phyloP scores from a whole-genome alignment of 202 grass and related monocot species.

The Musa balbisiana region DNA sequence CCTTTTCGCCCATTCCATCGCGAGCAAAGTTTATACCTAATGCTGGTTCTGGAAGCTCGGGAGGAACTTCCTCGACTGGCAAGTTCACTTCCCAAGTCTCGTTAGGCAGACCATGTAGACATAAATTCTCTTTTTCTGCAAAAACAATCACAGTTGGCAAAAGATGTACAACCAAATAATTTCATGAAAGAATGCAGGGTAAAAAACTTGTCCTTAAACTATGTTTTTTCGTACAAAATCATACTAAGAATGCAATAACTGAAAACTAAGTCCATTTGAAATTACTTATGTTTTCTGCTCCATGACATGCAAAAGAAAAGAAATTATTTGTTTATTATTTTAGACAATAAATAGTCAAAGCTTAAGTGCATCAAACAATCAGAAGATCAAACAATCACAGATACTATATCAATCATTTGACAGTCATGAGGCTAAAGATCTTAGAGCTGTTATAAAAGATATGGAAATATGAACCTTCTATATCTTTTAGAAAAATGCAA shows the following conservation, averaged over 20 bases:
- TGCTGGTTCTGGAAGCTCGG: slow-evolving; percentile 92
- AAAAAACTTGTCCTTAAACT: background rate
- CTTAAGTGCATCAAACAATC: background rate
- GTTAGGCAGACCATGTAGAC: slow-evolving; percentile 84
- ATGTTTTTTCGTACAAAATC: background rate
- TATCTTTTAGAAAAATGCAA: background rate
- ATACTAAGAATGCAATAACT: background rate
- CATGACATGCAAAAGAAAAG: background rate
- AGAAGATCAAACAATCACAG: background rate
- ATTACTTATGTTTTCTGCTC: background rate
- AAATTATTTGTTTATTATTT: background rate
- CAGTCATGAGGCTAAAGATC: background rate
- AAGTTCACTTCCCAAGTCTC: slow-evolving; percentile 95
- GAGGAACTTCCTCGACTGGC: slow-evolving; percentile 90
- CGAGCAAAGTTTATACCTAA: slow-evolving; percentile 97
- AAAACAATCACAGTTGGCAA: slow-evolving; percentile 14
- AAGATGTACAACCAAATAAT: background rate
- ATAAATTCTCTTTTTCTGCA: slow-evolving; percentile 94
- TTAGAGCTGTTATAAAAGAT: background rate
- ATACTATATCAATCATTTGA: background rate
- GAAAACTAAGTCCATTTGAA: background rate
- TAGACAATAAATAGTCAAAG: background rate
- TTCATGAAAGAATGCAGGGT: background rate
- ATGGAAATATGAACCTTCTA: background rate
- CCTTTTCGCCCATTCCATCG: slow-evolving; percentile 92